A percentile compares a stretch with the other conserved stretches of the same genome.
Evolutionary conservation across 495 filamentous ascomycete species (phyloP).

Genomic region (Aspergillus mulundensis): DNA sequence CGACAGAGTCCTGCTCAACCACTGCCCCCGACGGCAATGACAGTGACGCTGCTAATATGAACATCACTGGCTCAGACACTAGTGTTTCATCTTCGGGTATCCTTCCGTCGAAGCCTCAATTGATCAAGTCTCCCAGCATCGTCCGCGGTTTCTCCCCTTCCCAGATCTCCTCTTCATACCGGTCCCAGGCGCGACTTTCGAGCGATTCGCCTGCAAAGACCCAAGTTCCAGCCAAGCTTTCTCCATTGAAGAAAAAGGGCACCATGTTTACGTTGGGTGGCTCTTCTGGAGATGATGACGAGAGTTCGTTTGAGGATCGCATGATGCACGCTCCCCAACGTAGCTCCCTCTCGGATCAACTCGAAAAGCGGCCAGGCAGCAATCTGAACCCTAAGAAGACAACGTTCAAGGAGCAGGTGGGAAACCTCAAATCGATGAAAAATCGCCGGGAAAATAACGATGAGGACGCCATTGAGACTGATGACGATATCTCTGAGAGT

Average conservation of each 20-base stretch:
- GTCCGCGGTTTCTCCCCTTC: conserved; percentile 86
- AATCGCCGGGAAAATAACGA: conserved; percentile 58
- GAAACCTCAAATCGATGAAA: conserved; percentile 57
- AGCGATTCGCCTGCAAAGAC: conserved; percentile 43
- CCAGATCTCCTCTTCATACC: conserved; percentile 67
- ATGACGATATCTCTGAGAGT: conserved; percentile 71
- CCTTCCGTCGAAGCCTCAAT: conserved; percentile 30
- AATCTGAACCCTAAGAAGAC: conserved; percentile 54
- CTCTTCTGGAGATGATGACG: conserved; percentile 73
- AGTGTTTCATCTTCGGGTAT: conserved; percentile 45
- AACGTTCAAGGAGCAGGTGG: conserved; percentile 78
- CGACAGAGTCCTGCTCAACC: conserved; percentile 53
- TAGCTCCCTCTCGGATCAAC: conserved; percentile 51
- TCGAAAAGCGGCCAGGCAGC: conserved; percentile 37
- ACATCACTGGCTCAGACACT: conserved; percentile 46
- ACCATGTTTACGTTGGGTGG: conserved; percentile 74
- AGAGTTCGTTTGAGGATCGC: conserved; percentile 71
- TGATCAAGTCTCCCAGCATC: conserved; percentile 66
- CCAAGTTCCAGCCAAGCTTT: conserved; percentile 40
- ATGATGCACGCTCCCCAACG: conserved; percentile 43
- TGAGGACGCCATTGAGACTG: conserved; percentile 71
- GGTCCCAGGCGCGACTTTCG: conserved; percentile 56
- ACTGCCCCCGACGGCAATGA: conserved; percentile 49
- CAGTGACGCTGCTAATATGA: conserved; percentile 36
- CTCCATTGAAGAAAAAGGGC: conserved; percentile 53